Percentiles rank a stretch among this genome's conserved stretches.
These are phyloP conservation scores for Neocucurbitaria cava DNA, from an alignment of 2,329 filamentous ascomycete species.

Conservation along the genomic window DNA sequence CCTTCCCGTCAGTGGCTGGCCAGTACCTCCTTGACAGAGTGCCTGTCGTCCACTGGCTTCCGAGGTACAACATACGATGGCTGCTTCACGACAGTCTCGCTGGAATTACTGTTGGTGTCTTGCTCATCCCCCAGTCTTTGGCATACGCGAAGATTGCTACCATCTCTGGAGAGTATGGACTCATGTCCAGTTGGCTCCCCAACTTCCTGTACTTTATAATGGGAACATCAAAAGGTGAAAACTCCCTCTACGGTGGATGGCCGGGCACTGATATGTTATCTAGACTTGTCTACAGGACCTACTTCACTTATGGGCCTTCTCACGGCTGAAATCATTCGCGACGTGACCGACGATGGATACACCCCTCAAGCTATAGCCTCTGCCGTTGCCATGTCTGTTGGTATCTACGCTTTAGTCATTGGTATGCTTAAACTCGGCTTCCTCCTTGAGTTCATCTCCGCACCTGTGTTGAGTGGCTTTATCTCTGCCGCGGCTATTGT, in stretches of 20 bases:
- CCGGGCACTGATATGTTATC: constrained; percentile 42
- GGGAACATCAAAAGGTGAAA: constrained; percentile 63
- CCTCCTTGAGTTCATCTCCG: constrained; percentile 70
- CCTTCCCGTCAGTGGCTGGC: constrained; percentile 59
- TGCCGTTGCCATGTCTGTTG: constrained; percentile 69
- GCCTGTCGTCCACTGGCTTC: constrained; percentile 69
- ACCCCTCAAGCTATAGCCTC: constrained; percentile 64
- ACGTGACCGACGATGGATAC: constrained; percentile 60
- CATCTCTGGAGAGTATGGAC: constrained; percentile 85
- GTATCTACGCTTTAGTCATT: constrained; percentile 65
- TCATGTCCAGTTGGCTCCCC: constrained; percentile 93
- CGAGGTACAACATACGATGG: constrained; percentile 67
- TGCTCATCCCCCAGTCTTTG: constrained; percentile 93
- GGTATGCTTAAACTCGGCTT: constrained; percentile 70
- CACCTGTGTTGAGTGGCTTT: constrained; percentile 69
- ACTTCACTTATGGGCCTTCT: constrained; percentile 70
- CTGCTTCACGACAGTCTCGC: constrained; percentile 67
- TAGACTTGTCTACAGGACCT: constrained; percentile 71
- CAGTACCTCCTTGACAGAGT: constrained; percentile 67
- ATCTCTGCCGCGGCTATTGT: constrained; percentile 71
- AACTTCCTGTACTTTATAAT: constrained; percentile 97
- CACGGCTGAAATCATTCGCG: constrained; percentile 66
- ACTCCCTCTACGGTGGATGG: neutral
- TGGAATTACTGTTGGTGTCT: constrained; percentile 72
- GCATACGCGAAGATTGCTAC: constrained; percentile 93